These are phyloP conservation scores for Rheum nobile DNA, from an alignment of 148 eudicot species.

Conservation along the genomic window DNA sequence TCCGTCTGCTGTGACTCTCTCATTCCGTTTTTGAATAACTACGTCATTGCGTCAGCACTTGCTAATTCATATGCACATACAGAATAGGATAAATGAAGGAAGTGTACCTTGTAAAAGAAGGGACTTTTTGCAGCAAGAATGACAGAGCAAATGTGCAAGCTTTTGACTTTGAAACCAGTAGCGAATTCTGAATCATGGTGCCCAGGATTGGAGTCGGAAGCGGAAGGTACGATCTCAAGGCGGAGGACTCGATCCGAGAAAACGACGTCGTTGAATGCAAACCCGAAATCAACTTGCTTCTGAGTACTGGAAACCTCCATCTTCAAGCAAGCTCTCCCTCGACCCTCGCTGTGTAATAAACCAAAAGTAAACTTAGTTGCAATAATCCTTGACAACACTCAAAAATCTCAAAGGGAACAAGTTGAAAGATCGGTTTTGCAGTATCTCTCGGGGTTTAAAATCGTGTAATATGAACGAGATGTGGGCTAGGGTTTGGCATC, in stretches of 20 bases:
- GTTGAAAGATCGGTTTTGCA: too few relatives aligned
- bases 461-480: too few relatives aligned
- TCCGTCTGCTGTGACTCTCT: constrained; percentile 91
- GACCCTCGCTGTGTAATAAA: too few relatives aligned
- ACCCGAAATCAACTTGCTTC: constrained; percentile 23
- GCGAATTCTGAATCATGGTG: background rate
- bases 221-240: constrained; percentile 37
- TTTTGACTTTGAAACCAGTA: too few relatives aligned
- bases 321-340: too few relatives aligned
- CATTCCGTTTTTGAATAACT: constrained; percentile 18
- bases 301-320: too few relatives aligned
- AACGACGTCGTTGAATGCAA: constrained; percentile 54
- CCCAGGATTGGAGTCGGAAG: constrained; percentile 13
- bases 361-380: too few relatives aligned
- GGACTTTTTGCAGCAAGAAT: constrained; percentile 96
- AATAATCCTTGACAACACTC: too few relatives aligned
- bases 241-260: constrained; percentile 61
- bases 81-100: background rate
- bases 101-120: constrained; percentile 67
- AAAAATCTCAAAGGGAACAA: too few relatives aligned
- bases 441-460: too few relatives aligned
- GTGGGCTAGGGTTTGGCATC: too few relatives aligned
- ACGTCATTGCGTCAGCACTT: constrained; percentile 56
- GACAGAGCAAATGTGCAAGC: constrained; percentile 68
- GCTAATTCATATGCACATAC: background rate